phyloP scores from a whole-genome alignment of 2,329 filamentous ascomycete genomes.

The Paraphoma chrysanthemicola region DNA sequence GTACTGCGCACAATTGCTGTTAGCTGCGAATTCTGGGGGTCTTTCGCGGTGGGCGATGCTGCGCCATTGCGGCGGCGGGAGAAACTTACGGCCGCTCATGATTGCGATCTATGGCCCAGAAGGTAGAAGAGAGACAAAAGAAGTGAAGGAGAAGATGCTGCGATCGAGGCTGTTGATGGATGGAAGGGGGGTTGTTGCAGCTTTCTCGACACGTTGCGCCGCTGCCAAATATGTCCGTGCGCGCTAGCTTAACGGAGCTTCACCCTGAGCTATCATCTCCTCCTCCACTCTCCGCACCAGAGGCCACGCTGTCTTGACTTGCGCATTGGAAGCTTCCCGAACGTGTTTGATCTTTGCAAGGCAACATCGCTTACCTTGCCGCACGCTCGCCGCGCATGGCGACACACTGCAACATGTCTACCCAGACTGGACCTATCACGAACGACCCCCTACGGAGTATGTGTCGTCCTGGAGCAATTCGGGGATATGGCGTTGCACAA shows the following conservation, averaged over 20 bases:
- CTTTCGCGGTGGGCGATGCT: constrained; percentile 15
- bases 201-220: constrained; percentile 41
- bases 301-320: constrained; percentile 32
- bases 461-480: no score
- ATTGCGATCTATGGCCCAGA: constrained; percentile 50
- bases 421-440: no score
- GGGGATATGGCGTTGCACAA: no score
- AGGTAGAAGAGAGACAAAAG: constrained; percentile 43
- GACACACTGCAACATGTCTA: neutral
- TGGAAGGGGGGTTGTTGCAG: constrained; percentile 38
- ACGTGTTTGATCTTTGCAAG: neutral
- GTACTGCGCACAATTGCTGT: constrained; percentile 66
- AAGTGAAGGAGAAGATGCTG: constrained; percentile 35
- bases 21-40: constrained; percentile 20
- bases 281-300: constrained; percentile 18
- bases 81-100: constrained; percentile 66
- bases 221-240: constrained; percentile 26
- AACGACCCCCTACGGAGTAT: no score
- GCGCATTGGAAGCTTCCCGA: constrained; percentile 11
- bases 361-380: neutral
- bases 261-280: constrained; percentile 31
- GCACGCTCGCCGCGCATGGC: neutral
- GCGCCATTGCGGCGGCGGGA: constrained; percentile 34
- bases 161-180: constrained; percentile 34
- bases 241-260: constrained; percentile 29